A percentile compares a stretch with the other conserved stretches of the same genome.
Conservation (phyloP, 2,329 filamentous ascomycete genomes). For the Botrytis medusae region DNA sequence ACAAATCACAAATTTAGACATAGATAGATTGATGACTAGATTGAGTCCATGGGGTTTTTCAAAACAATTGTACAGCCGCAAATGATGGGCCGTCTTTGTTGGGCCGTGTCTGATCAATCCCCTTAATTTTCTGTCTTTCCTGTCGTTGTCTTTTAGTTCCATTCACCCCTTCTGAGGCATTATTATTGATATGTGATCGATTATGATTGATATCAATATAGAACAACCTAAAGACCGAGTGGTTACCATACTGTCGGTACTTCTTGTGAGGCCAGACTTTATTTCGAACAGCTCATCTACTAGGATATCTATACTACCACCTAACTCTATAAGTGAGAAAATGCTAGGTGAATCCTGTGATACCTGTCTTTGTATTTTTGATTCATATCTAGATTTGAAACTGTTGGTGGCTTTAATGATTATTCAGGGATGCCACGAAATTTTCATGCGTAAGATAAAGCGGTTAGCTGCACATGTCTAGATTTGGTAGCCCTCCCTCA, state of each 20-base stretch:
- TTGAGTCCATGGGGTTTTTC: neutral
- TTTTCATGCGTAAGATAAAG: neutral
- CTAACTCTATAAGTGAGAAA: neutral
- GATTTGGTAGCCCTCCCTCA: neutral
- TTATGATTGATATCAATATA: neutral
- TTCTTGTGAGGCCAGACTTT: neutral
- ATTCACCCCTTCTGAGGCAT: neutral
- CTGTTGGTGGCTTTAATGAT: slow-evolving; percentile 1
- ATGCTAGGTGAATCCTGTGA: neutral
- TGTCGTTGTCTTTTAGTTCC: neutral
- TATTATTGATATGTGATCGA: neutral
- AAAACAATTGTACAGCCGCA: neutral
- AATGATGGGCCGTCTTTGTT: neutral
- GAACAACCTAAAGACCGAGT: neutral
- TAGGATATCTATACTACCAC: neutral
- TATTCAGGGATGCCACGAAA: slow-evolving; percentile 8
- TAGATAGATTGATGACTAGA: neutral
- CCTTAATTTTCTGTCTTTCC: neutral
- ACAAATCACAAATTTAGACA: neutral
- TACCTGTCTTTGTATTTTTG: neutral
- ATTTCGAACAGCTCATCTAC: neutral
- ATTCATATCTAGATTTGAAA: neutral
- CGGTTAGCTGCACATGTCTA: neutral
- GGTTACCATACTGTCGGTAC: slow-evolving; percentile 10
- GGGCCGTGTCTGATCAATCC: neutral